These are phyloP conservation scores for Paraphoma sp. DNA, from an alignment of 2,329 filamentous ascomycete genomes.

Conservation along the genomic window DNA sequence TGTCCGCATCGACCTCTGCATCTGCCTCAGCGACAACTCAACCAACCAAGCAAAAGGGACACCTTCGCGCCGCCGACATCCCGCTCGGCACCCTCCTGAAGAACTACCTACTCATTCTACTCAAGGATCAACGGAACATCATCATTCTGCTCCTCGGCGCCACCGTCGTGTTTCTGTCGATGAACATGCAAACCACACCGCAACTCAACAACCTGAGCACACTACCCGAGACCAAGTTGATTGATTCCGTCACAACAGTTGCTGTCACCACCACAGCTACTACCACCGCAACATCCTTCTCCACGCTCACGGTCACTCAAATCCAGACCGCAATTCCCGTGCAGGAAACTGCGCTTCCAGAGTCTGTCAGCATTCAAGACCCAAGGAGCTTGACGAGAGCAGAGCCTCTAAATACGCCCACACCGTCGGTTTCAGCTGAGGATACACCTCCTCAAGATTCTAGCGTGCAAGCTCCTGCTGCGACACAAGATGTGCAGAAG, in stretches of 20 bases:
- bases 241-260: neutral
- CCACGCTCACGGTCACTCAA: neutral
- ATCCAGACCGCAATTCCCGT: neutral
- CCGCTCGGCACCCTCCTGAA: constrained; percentile 59
- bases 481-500: too few relatives aligned
- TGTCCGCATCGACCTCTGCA: neutral
- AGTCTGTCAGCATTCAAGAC: neutral
- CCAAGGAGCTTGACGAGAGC: too few relatives aligned
- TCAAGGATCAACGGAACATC: constrained; percentile 62
- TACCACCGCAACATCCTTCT: constrained; percentile 4
- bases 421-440: too few relatives aligned
- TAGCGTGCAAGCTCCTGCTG: too few relatives aligned
- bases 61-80: constrained; percentile 48
- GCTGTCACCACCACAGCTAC: constrained; percentile 3
- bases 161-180: constrained; percentile 51
- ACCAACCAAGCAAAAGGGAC: neutral
- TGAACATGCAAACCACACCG: constrained; percentile 24
- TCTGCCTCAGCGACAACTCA: constrained; percentile 8
- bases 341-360: neutral
- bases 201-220: neutral
- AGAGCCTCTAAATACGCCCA: too few relatives aligned
- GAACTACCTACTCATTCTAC: constrained; percentile 61
- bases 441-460: too few relatives aligned
- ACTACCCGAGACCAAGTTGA: neutral
- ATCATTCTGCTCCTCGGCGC: constrained; percentile 55